phyloP scores from a whole-genome alignment of 257 asterid genomes.

The Capsicum chinense region DNA sequence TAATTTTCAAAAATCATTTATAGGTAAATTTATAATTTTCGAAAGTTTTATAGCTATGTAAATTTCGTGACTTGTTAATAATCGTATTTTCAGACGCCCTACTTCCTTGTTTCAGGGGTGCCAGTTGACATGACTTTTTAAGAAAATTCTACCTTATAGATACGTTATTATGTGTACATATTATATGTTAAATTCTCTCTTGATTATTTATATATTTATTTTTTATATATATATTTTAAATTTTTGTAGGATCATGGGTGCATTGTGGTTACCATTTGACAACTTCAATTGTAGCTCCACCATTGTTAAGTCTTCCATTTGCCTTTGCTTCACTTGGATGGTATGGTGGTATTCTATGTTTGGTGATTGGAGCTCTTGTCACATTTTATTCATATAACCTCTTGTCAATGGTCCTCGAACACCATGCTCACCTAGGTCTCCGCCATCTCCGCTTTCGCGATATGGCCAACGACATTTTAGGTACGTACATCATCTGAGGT shows the following conservation, averaged over 20 bases:
- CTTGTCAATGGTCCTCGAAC: constrained; percentile 77
- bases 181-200: background rate
- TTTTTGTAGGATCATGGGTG: constrained; percentile 69
- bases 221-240: background rate
- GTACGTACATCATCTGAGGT: constrained; percentile 34
- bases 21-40: too few species aligned
- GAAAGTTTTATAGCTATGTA: too few species aligned
- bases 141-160: too few species aligned
- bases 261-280: constrained; percentile 87
- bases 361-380: constrained; percentile 62
- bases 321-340: constrained; percentile 86
- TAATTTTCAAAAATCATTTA: too few species aligned
- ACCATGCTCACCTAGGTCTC: constrained; percentile 62
- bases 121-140: too few species aligned
- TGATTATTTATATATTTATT: background rate
- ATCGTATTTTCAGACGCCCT: background rate
- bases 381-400: constrained; percentile 79
- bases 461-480: constrained; percentile 74
- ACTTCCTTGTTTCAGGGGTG: too few species aligned
- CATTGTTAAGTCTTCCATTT: constrained; percentile 81
- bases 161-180: too few species aligned
- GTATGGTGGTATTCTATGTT: constrained; percentile 59
- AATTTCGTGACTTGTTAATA: too few species aligned
- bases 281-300: constrained; percentile 88
- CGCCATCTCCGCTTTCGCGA: constrained; percentile 81